Conservation (phyloP, 768 basidiomycete species). For the Lactarius sp. region DNA sequence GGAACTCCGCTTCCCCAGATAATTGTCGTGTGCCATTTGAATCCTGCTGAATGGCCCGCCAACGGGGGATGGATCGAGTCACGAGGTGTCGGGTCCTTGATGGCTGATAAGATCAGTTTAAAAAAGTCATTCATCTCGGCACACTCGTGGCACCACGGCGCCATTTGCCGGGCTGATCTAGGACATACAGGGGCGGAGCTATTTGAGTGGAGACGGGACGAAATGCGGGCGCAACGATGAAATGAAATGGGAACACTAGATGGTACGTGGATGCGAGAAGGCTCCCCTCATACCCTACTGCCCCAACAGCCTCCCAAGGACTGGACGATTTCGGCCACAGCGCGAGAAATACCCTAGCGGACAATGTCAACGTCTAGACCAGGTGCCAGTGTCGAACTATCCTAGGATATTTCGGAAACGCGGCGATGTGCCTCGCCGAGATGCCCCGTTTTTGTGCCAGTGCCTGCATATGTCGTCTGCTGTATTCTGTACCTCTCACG, state of each 20-base stretch:
- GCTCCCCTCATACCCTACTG: slow-evolving; percentile 7
- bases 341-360: not conserved
- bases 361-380: not conserved
- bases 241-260: slow-evolving; percentile 6
- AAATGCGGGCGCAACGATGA: slow-evolving; percentile 1
- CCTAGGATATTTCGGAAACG: not conserved
- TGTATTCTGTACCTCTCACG: slow-evolving; percentile 1
- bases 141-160: not conserved
- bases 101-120: slow-evolving; percentile 24
- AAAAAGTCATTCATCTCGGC: not conserved
- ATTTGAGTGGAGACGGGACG: not conserved
- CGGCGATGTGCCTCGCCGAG: not conserved
- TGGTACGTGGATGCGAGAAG: not conserved
- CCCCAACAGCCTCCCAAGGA: not conserved
- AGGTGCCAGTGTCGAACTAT: not conserved
- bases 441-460: not conserved
- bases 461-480: not conserved
- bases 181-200: not conserved
- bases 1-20: slow-evolving; percentile 12
- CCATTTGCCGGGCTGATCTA: not conserved
- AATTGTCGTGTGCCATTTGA: slow-evolving; percentile 6
- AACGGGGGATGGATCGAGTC: slow-evolving; percentile 1
- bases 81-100: slow-evolving; percentile 22
- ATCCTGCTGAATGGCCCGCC: not conserved
- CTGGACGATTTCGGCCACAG: not conserved